phyloP scores from a whole-genome alignment of 306 rosid species.

The Vachellia collinsii region DNA sequence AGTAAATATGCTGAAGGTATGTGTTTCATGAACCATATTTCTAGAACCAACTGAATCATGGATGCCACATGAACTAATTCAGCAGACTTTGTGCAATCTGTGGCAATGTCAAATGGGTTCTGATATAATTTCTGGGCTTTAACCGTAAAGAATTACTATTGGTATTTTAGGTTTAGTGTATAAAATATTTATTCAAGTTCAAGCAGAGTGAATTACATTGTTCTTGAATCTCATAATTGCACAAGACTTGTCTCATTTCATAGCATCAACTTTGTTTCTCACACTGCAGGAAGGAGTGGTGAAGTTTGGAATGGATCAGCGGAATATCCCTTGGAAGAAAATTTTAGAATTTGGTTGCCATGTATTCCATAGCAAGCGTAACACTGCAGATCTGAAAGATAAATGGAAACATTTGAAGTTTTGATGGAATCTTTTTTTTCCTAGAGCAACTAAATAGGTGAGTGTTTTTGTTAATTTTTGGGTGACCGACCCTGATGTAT shows the following conservation, averaged over 20 bases:
- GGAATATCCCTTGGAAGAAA: constrained; percentile 50
- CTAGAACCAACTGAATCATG: constrained; percentile 4
- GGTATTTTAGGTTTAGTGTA: not conserved
- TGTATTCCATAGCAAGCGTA: constrained; percentile 47
- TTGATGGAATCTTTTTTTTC: constrained; percentile 1
- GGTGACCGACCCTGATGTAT: not conserved
- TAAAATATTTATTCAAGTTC: constrained; percentile 11
- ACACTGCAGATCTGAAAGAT: constrained; percentile 62
- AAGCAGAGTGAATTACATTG: not conserved
- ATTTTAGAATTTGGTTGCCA: constrained; percentile 45
- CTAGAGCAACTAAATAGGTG: not conserved
- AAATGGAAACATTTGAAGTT: constrained; percentile 64
- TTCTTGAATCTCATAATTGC: not conserved
- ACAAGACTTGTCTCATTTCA: constrained; percentile 5
- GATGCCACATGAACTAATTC: not conserved
- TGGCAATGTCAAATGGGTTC: constrained; percentile 14
- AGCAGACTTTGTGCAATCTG: not conserved
- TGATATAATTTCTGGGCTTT: not conserved
- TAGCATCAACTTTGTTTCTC: constrained; percentile 20
- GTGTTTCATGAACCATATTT: constrained; percentile 14
- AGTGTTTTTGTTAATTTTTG: constrained; percentile 8
- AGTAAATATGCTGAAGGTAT: constrained; percentile 47
- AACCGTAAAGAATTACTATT: not conserved
- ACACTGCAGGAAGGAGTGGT: constrained; percentile 66
- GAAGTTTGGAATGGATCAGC: constrained; percentile 37